phyloP scores from a whole-genome alignment of 2,329 filamentous ascomycete genomes.

The Blastomyces percursus region DNA sequence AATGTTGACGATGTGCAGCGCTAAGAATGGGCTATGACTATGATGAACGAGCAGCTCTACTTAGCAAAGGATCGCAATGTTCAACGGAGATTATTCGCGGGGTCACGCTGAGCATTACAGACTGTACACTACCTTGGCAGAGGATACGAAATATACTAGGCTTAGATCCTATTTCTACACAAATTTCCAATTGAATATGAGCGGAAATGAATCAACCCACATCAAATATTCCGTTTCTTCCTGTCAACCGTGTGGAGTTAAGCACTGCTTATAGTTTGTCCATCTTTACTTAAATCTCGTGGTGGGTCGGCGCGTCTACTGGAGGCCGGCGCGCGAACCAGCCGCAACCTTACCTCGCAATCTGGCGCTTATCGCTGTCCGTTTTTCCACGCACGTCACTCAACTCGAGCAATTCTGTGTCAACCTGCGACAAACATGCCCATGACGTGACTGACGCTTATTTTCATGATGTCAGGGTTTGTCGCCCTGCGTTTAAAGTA shows the following conservation, averaged over 20 bases:
- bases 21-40: background rate
- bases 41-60: background rate
- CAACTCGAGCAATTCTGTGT: background rate
- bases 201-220: background rate
- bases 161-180: background rate
- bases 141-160: background rate
- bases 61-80: background rate
- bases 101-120: background rate
- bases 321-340: background rate
- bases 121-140: background rate
- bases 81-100: background rate
- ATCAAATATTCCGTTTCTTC: background rate
- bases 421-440: background rate
- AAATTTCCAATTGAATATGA: background rate
- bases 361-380: background rate
- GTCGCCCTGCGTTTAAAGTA: background rate
- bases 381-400: background rate
- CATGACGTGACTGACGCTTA: background rate
- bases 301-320: background rate
- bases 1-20: background rate
- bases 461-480: slow-evolving; percentile 2
- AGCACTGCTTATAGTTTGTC: background rate
- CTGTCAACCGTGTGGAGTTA: background rate
- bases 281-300: background rate
- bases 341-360: background rate